phyloP scores from a whole-genome alignment of 1,284 basidiomycete genomes.

The Exobasidium rhododendri region DNA sequence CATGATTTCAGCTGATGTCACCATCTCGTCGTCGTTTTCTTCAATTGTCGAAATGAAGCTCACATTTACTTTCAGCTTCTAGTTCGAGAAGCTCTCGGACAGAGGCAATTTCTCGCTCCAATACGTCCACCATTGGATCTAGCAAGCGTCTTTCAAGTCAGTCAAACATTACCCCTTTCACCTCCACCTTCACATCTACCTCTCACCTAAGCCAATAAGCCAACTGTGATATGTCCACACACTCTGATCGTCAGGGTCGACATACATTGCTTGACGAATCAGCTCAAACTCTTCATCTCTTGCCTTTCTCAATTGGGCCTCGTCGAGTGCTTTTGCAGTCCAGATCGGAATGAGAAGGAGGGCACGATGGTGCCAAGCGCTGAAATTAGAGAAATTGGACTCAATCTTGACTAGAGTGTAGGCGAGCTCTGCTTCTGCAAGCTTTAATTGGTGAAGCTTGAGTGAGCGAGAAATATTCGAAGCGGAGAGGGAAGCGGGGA shows the following conservation, averaged over 20 bases:
- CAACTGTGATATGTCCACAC: constrained; percentile 98
- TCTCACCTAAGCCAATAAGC: constrained; percentile 68
- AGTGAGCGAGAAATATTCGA: not conserved
- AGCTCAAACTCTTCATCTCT: constrained; percentile 82
- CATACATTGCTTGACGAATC: constrained; percentile 89
- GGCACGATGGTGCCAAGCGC: constrained; percentile 95
- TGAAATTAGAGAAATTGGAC: constrained; percentile 93
- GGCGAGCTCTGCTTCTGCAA: constrained; percentile 34
- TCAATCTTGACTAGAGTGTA: constrained; percentile 82
- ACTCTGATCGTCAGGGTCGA: constrained; percentile 91
- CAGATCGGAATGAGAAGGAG: constrained; percentile 73
- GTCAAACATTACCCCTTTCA: not conserved
- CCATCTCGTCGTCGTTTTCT: not conserved
- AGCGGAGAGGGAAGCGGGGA: constrained; percentile 14
- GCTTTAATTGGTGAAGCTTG: constrained; percentile 14
- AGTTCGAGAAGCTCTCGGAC: constrained; percentile 84
- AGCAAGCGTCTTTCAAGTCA: not conserved
- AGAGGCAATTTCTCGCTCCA: constrained; percentile 73
- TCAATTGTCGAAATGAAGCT: constrained; percentile 36
- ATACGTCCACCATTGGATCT: constrained; percentile 51
- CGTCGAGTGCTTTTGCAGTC: constrained; percentile 57
- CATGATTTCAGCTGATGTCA: not conserved
- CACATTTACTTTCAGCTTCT: constrained; percentile 91
- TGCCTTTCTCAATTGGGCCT: constrained; percentile 56
- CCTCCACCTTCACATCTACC: constrained; percentile 12